These are phyloP conservation scores for Neonectria neomacrospora DNA, from an alignment of 2,329 filamentous ascomycete genomes.

Conservation along the genomic window DNA sequence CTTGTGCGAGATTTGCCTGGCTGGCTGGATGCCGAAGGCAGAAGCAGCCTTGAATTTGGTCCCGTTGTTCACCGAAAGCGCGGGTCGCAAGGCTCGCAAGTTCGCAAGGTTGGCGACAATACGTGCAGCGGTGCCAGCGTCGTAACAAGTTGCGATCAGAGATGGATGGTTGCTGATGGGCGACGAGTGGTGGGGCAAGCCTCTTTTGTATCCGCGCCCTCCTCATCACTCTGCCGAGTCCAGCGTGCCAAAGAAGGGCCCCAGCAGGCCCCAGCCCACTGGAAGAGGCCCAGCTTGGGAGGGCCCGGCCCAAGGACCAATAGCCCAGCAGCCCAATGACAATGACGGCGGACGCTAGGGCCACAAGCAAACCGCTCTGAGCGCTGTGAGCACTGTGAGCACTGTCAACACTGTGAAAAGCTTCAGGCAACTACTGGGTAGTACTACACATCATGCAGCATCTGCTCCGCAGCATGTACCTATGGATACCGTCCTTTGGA, in stretches of 20 bases:
- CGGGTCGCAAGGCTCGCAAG: slow-evolving; percentile 6
- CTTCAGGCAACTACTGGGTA: not conserved
- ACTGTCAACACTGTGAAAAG: not conserved
- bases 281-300: not conserved
- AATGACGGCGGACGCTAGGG: not conserved
- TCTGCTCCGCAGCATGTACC: not conserved
- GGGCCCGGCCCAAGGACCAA: slow-evolving; percentile 1
- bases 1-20: not conserved
- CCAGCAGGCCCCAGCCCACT: slow-evolving; percentile 8
- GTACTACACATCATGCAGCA: too few species aligned
- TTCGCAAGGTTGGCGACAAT: slow-evolving; percentile 1
- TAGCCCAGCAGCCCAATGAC: slow-evolving; percentile 4
- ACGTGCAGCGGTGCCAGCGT: not conserved
- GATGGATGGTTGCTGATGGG: slow-evolving; percentile 42
- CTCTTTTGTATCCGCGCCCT: slow-evolving; percentile 43
- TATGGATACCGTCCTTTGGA: not conserved
- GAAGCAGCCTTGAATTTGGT: not conserved
- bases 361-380: not conserved
- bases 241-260: slow-evolving; percentile 15
- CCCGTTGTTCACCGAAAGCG: slow-evolving; percentile 11
- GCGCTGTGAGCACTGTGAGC: not conserved
- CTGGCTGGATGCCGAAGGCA: not conserved
- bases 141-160: slow-evolving; percentile 22
- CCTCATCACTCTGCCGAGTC: slow-evolving; percentile 13
- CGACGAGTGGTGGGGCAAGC: slow-evolving; percentile 46